Base-by-base conservation (phyloP, 2,329 filamentous ascomycete genomes). In the Paraphaeosphaeria sporulosa region DNA sequence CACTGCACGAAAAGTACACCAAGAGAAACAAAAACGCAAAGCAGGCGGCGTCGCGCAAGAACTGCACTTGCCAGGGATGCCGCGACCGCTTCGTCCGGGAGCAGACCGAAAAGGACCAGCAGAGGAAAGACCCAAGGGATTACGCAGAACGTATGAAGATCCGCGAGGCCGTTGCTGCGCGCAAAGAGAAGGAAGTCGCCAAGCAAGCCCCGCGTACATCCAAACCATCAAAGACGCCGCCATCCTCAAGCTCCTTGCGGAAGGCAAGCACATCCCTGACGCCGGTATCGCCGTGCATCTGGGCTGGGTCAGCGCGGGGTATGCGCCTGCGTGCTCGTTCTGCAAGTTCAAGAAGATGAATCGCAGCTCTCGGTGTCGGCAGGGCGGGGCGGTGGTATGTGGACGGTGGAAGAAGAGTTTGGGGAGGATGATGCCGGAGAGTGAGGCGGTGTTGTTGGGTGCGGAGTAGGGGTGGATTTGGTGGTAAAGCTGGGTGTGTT, bases 51-150 rank as follows among this genome's bases (percentile, higher is more conserved):
- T 54, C 51, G 12, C 51, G 51, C 27, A 46, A 44, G 25, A 54
- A 54, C n/a, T 54, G 51, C 27, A 21, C 38, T 8, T 54, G 51
- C 51, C 34, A 44, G 34, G 51, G 38, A 15, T 54, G 51, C 19
- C 51, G 38, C 4, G 40, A 54, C 21, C 51, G 51, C 13, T 54
- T 54, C 21, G 3, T 46, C 17, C 21, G 51, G n/a, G 38, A 34
- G 17, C 17, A 30, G 12, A 32, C 15, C 40, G 51, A 54, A 7
- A 44, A 36, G 17, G 25, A 54, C 4, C 2, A 54, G 38, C 0
- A 43, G 10, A 54, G 44, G 38, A 44, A 15, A 19, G 51, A 54
- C 32, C 51, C 40, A 4, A 10, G 15, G 25, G 25, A 25, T 9
- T 36, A 55, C 15, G 38, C 40, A 19, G 40, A 34, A 27, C 52